These are phyloP conservation scores for Talaromyces verruculosus DNA, from an alignment of 2,329 filamentous ascomycete species.

Conservation along the genomic window DNA sequence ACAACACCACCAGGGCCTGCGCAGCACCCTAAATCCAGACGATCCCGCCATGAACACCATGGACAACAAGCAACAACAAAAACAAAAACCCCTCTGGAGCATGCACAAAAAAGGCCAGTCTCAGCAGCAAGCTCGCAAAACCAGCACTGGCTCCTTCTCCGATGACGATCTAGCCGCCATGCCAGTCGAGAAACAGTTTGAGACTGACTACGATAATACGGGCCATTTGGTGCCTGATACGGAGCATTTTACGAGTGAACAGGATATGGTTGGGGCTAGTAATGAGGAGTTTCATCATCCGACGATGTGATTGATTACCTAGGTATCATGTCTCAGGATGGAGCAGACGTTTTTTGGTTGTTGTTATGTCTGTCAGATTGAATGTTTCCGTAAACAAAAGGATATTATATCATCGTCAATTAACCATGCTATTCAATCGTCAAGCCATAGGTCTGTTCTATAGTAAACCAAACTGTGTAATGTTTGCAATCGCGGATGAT, in stretches of 20 bases:
- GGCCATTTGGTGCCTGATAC: slow-evolving; percentile 20
- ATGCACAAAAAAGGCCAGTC: slow-evolving; percentile 3
- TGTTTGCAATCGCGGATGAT: too few species aligned
- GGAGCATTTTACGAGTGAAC: slow-evolving; percentile 17
- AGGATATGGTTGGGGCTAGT: slow-evolving; percentile 20
- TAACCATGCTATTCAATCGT: not conserved
- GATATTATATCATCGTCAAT: not conserved
- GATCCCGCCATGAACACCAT: not conserved
- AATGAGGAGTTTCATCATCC: slow-evolving; percentile 18
- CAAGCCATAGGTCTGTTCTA: not conserved
- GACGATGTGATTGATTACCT: not conserved
- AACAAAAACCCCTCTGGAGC: not conserved
- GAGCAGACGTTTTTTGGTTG: not conserved
- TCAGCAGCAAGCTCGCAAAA: slow-evolving; percentile 7
- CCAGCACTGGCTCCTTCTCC: slow-evolving; percentile 7
- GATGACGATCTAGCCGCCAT: slow-evolving; percentile 15
- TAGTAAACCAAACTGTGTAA: too few species aligned
- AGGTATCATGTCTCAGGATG: not conserved
- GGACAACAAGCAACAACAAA: not conserved
- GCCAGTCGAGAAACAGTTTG: slow-evolving; percentile 20
- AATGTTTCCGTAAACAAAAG: not conserved
- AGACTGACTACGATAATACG: slow-evolving; percentile 20
- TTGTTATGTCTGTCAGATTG: not conserved
- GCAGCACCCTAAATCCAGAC: slow-evolving; percentile 6
- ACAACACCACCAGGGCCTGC: slow-evolving; percentile 13